Evolutionary conservation across 2,329 filamentous ascomycete species (phyloP).

Genomic region (Rutstroemia sp.): DNA sequence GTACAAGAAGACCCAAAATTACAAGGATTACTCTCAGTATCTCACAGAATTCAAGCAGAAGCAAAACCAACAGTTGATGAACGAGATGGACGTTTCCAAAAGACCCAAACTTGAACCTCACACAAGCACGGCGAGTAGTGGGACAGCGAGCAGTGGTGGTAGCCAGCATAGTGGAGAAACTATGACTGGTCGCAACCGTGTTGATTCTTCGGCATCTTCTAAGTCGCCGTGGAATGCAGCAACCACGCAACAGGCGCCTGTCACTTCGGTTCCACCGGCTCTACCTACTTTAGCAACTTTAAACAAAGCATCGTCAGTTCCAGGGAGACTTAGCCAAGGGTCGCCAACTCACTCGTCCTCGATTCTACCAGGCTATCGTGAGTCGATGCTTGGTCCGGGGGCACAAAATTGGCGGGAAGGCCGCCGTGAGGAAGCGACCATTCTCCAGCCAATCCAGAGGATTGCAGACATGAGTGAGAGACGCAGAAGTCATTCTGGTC

Average conservation of each 20-base stretch:
- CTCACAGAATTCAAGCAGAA: slow-evolving; percentile 71
- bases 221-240: slow-evolving; percentile 17
- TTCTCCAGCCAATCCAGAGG: slow-evolving; percentile 15
- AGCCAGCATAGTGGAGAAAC: slow-evolving; percentile 19
- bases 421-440: slow-evolving; percentile 16
- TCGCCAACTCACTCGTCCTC: slow-evolving; percentile 20
- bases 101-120: slow-evolving; percentile 27
- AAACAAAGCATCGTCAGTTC: slow-evolving; percentile 1
- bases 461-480: slow-evolving; percentile 15
- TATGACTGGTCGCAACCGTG: slow-evolving; percentile 12
- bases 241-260: slow-evolving; percentile 2
- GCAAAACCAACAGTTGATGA: slow-evolving; percentile 47
- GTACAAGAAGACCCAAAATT: slow-evolving; percentile 71
- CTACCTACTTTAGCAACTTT: slow-evolving; percentile 11
- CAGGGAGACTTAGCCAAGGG: slow-evolving; percentile 7
- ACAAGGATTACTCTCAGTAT: slow-evolving; percentile 62
- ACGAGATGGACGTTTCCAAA: slow-evolving; percentile 24
- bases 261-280: not conserved
- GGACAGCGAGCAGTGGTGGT: slow-evolving; percentile 15
- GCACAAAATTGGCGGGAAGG: slow-evolving; percentile 25
- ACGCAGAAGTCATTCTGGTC: slow-evolving; percentile 14
- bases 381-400: slow-evolving; percentile 23
- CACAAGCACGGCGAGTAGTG: slow-evolving; percentile 21
- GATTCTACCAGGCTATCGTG: slow-evolving; percentile 27
- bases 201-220: slow-evolving; percentile 19